These are phyloP conservation scores for Xylariaceae sp. DNA, from an alignment of 2,329 filamentous ascomycete species.

Conservation along the genomic window DNA sequence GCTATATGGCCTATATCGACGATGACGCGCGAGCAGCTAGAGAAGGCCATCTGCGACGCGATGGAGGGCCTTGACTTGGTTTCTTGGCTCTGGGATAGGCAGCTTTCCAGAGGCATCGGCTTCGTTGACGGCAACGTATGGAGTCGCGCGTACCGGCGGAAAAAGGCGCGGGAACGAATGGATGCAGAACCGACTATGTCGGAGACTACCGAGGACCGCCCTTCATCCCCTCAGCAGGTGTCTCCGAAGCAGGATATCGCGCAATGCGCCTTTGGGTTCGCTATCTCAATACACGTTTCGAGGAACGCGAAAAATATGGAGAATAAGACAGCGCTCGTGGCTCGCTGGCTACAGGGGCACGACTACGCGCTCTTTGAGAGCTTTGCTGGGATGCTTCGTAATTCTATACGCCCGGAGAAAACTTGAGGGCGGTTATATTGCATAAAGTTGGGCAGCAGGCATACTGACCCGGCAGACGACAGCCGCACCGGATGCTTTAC, in stretches of 20 bases:
- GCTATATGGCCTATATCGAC: conserved; percentile 40
- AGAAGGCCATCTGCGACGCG: conserved; percentile 44
- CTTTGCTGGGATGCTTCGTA: conserved; percentile 73
- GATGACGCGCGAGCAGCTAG: conserved; percentile 10
- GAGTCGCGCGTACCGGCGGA: conserved; percentile 72
- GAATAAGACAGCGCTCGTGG: conserved; percentile 49
- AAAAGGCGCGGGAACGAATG: conserved; percentile 46
- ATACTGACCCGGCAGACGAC: too few relatives aligned
- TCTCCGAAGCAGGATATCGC: conserved; percentile 38
- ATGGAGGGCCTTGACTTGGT: conserved; percentile 60
- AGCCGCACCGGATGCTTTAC: too few relatives aligned
- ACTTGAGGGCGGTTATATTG: background rate
- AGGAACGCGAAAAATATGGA: conserved; percentile 34
- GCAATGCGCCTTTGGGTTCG: conserved; percentile 59
- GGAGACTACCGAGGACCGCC: conserved; percentile 13
- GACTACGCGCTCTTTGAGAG: conserved; percentile 81
- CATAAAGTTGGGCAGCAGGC: too few relatives aligned
- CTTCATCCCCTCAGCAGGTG: background rate
- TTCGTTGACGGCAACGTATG: conserved; percentile 74
- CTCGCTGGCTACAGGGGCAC: conserved; percentile 76
- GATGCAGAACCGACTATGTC: conserved; percentile 19
- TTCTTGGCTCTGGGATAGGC: conserved; percentile 65
- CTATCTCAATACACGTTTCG: conserved; percentile 50
- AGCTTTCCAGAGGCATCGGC: conserved; percentile 59
- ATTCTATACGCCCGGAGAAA: conserved; percentile 6